Conservation (phyloP, 768 basidiomycete species). For the Mycena chlorophos region DNA sequence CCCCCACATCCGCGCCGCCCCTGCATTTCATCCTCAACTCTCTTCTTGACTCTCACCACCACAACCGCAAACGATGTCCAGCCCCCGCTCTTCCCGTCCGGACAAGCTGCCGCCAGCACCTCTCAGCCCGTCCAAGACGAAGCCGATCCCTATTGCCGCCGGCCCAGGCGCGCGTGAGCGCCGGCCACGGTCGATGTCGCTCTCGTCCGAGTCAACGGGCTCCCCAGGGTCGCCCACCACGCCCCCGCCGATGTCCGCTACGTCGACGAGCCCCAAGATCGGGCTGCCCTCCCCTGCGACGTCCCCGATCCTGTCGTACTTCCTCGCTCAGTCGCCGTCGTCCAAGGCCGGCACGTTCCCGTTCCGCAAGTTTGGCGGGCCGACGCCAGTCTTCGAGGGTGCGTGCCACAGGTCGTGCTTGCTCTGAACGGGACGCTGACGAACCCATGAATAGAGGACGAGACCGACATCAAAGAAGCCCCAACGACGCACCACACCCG, state of each 20-base stretch:
- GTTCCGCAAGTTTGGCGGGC: conserved; percentile 54
- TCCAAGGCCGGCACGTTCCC: conserved; percentile 59
- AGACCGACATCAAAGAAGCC: conserved; percentile 40
- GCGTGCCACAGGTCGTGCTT: conserved; percentile 10
- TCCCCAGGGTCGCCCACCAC: conserved; percentile 57
- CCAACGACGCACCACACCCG: conserved; percentile 53
- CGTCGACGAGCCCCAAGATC: conserved; percentile 46
- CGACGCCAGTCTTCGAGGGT: conserved; percentile 67
- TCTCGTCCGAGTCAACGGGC: conserved; percentile 55
- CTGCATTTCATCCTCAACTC: too few relatives aligned
- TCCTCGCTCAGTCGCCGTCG: conserved; percentile 62
- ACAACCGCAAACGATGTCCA: background rate
- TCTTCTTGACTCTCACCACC: background rate
- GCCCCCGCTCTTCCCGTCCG: background rate
- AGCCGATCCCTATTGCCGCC: conserved; percentile 69
- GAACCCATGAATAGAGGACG: conserved; percentile 35
- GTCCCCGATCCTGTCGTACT: conserved; percentile 73
- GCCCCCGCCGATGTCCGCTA: conserved; percentile 46
- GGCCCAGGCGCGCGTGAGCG: conserved; percentile 31
- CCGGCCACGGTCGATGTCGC: conserved; percentile 60
- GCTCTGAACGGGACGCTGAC: background rate
- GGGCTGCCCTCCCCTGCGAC: conserved; percentile 54
- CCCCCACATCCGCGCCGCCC: too few relatives aligned
- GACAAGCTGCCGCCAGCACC: too few relatives aligned
- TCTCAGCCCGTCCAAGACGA: too few relatives aligned